Percentiles rank a stretch among this genome's conserved stretches.
Conservation (phyloP, 768 basidiomycete genomes). For the Pleurotus eryngii region DNA sequence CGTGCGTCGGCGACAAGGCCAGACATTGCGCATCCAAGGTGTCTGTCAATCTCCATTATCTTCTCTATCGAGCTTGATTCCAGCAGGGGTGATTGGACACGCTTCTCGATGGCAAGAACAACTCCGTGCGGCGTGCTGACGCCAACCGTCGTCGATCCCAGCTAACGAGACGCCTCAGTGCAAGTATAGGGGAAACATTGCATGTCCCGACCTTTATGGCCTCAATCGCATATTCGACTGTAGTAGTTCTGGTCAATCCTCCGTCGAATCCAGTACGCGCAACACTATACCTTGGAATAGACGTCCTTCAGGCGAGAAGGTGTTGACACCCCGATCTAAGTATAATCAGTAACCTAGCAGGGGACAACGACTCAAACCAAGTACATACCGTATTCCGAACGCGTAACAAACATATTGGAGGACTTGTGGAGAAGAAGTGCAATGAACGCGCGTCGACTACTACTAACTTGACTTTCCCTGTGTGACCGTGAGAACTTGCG, state of each 20-base stretch:
- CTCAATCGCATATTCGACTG: conserved; percentile 99
- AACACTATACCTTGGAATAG: conserved; percentile 84
- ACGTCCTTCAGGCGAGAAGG: conserved; percentile 97
- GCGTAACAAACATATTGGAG: conserved; percentile 81
- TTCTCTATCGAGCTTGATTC: conserved; percentile 97
- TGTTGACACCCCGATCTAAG: conserved; percentile 94
- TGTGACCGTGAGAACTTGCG: neutral
- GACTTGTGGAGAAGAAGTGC: conserved; percentile 16
- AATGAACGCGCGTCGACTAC: conserved; percentile 1
- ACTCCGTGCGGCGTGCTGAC: conserved; percentile 89
- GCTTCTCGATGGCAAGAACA: conserved; percentile 95
- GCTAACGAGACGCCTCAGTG: conserved; percentile 43
- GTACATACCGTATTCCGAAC: conserved; percentile 87
- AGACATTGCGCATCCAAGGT: conserved; percentile 98
- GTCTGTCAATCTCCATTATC: conserved; percentile 98
- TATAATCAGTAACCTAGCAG: neutral
- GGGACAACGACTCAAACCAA: neutral
- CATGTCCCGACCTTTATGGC: conserved; percentile 81
- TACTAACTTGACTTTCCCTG: too few relatives aligned
- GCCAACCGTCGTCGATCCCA: conserved; percentile 97
- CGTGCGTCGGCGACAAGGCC: conserved; percentile 96
- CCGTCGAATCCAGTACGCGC: too few relatives aligned
- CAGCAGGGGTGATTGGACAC: conserved; percentile 93
- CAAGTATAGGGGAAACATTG: neutral
- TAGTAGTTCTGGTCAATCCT: conserved; percentile 14